Base-by-base conservation (phyloP, 139 green algal species). In the Chlamydomonas sp. region DNA sequence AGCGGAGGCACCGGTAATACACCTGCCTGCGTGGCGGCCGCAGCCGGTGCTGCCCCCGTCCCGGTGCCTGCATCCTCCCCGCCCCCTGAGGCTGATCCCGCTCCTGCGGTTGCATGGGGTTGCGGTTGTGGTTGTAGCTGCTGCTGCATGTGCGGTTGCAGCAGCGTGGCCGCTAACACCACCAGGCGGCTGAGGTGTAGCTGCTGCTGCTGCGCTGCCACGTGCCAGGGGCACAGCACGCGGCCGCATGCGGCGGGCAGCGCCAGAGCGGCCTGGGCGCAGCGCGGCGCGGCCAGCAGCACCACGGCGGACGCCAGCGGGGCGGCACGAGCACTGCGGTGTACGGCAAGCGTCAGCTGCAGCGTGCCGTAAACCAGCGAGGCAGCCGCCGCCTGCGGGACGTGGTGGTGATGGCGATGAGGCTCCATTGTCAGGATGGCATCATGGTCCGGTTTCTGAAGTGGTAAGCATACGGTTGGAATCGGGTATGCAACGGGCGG, bases 141-240 rank as follows among this genome's bases (percentile, higher is more conserved):
- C n/a, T n/a, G n/a, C n/a, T n/a, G n/a, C n/a, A n/a, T n/a, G n/a
- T 69, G 63, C 8, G 31, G 59, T 62, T 76, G 88, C 49, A 91
- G 88, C 49, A 91, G 18, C 15, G 69, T 64, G 59, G 64, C 71
- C 58, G 88, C 81, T 49, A 91, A 62, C 18, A 83, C 31, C 20
- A 91, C 59, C 77, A 91, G 77, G 16, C 81, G 82, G 5, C 59
- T 58, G 31, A 91, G 8, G 17, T 88, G 88, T 3, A 85, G 85
- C 20, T 88, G 88, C 15, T 62, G 78, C 77, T 83, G 77, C 68
- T 79, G 69, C 4, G 77, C 71, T 60, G 82, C 71, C 4, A 10
- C 71, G 71, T 86, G 82, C 82, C 82, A 86, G 82, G 82, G 82
- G 60, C 82, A 86, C 69, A 86, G 17, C 71, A 86, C 82, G 9